Conservation (phyloP, 2,329 filamentous ascomycete genomes). For the Cytospora paraplurivora region DNA sequence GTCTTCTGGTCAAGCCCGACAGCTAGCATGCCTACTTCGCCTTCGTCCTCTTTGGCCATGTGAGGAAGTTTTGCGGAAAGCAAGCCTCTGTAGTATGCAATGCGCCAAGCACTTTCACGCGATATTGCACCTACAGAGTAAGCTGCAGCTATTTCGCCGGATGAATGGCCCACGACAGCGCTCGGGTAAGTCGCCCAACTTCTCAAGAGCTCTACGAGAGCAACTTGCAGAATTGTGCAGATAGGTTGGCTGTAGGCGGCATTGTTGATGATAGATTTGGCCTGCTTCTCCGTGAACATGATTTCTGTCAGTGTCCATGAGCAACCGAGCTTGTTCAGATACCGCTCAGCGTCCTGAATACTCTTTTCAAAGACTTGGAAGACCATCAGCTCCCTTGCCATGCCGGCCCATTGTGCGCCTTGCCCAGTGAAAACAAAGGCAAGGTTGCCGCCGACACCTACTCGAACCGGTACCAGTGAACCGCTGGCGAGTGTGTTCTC, state of each 20-base stretch:
- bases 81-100: constrained; percentile 33
- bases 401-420: constrained; percentile 38
- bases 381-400: constrained; percentile 32
- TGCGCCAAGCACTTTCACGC: constrained; percentile 26
- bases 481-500: neutral
- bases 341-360: constrained; percentile 31
- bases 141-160: constrained; percentile 40
- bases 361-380: constrained; percentile 30
- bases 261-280: constrained; percentile 31
- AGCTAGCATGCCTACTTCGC: constrained; percentile 25
- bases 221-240: constrained; percentile 42
- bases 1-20: constrained; percentile 21
- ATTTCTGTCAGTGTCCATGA: constrained; percentile 35
- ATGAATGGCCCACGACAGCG: constrained; percentile 39
- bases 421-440: constrained; percentile 37
- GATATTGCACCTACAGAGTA: constrained; percentile 34
- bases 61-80: constrained; percentile 30
- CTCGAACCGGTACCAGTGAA: neutral
- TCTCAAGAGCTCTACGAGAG: constrained; percentile 36
- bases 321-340: constrained; percentile 32
- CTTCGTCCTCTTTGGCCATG: constrained; percentile 20
- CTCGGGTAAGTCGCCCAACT: constrained; percentile 32
- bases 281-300: constrained; percentile 28
- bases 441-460: constrained; percentile 7
- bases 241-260: constrained; percentile 33